Evolutionary conservation across 148 eudicot species (phyloP), one percentile per base, ranked within the genome.

Genomic region (Arbutus unedo): DNA sequence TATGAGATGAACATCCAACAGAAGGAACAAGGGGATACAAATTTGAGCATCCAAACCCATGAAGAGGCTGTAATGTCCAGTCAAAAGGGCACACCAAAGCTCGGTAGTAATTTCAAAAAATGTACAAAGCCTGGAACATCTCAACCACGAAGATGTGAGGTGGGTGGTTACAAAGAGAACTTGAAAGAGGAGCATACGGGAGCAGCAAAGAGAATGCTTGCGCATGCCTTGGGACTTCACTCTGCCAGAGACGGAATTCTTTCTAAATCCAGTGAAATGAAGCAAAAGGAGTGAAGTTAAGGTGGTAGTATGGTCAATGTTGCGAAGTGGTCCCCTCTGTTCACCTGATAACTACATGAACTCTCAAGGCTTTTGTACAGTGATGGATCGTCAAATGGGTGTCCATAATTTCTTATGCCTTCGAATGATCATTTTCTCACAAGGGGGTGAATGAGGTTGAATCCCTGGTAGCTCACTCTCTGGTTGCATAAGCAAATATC

Each of bases 121-220:
- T 75, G 88, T 41, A 54, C 85, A 21, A 56, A 15, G n/a, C 57
- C 57, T 51, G 78, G 81, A 79, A 49, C 81, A 10, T 82, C 85
- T 78, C 67, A 76, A 66, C 57, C 81, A 54, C 86, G 74, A 85
- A 87, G 80, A 84, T 83, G 82, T 85, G 87, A 84, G 43, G 79
- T 55, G 41, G 82, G 60, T 18, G 64, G 74, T 73, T 76, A 82
- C 31, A 88, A 82, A 75, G 84, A 67, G 66, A 85, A 82, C 70
- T 84, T 89, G 83, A 89, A 82, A 85, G 86, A 91, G 82, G 94
- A 94, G 88, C 94, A 93, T 60, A 60, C 85, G 66, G 99, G 95
- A 86, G 99, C 99, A 54, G 99, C 99, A 55, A 96, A 91, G 86
- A 92, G 99, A 85, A 91, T 96, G 89, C 94, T 96, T 86, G 96